Base-by-base conservation (phyloP, 805 yeast species). In the Cyberlindnera mycetangii region DNA sequence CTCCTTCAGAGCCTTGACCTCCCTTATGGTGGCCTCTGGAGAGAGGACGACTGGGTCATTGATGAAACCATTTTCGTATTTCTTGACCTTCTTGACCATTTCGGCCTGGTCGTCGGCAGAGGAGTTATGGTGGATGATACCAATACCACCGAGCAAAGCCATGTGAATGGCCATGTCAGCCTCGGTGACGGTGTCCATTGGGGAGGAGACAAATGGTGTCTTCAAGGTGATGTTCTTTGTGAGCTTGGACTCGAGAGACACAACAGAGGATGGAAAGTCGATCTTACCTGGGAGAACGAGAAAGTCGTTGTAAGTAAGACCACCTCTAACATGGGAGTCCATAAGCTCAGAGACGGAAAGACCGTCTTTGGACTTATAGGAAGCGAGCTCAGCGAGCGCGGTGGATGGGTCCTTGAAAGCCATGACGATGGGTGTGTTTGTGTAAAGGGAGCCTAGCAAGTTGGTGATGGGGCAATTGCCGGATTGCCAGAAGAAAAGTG, bases 141-240 rank as follows among this genome's bases (percentile, higher is more conserved):
- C 99, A 68, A 93, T 89, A 71, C 99, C 99, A 68, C 99, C 99
- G 60, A 90, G 79, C 56, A 93, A 79, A 56, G 99, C 97, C 97
- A 93, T 90, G 72, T 89, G 83, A 59, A 93, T 92, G 54, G 99
- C 99, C 99, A 93, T 93, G 49, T 83, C 87, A 51, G 89, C 72
- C 76, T 93, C 99, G 47, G 99, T 93, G 55, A 93, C 99, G 39
- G 99, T 93, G 72, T 93, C 99, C 99, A 93, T 93, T 58, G 99
- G 99, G 61, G 98, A 89, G 17, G 98, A 92, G 49, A 93, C 92
- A 56, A 93, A 89, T 47, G 99, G 99, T 37, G 96, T 75, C 75
- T 85, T 89, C 70, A 93, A 76, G 44, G 93, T 70, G 75, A 93
- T 93, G 63, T 84, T 85, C 75, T 85, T 90, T 64, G 99, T 92